Base-by-base conservation (phyloP, 768 basidiomycete genomes). In the Guyanaporus albipodus region DNA sequence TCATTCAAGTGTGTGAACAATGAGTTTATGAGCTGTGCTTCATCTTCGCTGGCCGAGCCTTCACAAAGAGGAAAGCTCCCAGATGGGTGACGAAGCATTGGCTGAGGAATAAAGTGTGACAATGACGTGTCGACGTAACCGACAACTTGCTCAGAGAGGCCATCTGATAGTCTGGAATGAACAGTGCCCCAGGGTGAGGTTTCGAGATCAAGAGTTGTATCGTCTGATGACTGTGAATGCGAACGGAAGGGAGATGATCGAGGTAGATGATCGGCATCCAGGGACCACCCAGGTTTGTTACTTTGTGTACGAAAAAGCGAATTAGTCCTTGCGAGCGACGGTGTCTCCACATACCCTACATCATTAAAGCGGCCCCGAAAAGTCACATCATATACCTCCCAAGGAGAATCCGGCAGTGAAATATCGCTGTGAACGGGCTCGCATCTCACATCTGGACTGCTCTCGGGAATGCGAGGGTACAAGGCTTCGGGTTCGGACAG, bases 231-330 rank as follows among this genome's bases (percentile, higher is more conserved):
- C 19, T 39, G 52, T 22, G 48, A 52, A 35, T 53, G 38, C 19
- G 57, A 54, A 40, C 44, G 9, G 18, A 54, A 49, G 11, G 63
- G 65, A 18, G 58, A 63, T 37, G 60, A 67, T 22, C 32, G 49
- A 31, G 56, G 54, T n/a, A 63, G 39, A 28, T 40, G 33, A 27
- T 28, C 23, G 21, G 2, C 21, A 19, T 39, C 38, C 18, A 22
- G 28, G 11, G 47, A 19, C 14, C 11, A 21, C 26, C 27, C 36
- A 21, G 10, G 9, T 28, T 29, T 35, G 21, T 23, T 11, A 3
- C 7, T 15, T 35, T 28, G 21, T 22, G 31, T 14, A 24, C 21
- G 9, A 38, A 32, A 31, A n/a, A 38, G 39, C 3, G 23, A 12
- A 33, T 9, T 37, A 29, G 19, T 22, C 26, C 35, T n/a, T 37